Conservation (phyloP, 441 rosid species). For the Adansonia madagascariensis region DNA sequence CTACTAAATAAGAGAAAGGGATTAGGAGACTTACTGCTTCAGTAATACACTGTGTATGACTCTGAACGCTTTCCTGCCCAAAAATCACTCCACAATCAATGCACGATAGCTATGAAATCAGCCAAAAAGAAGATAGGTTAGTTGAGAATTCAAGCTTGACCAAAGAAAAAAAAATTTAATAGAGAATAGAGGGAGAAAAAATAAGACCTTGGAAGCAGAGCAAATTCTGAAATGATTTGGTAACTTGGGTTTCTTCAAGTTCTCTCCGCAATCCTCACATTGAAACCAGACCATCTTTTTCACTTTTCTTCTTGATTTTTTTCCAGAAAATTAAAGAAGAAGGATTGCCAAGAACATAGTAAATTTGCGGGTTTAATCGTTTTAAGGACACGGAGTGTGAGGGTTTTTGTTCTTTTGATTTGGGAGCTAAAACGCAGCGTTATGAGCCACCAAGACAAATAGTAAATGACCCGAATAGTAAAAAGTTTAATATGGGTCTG, state of each 20-base stretch:
- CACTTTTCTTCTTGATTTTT: background rate
- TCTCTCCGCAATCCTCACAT: constrained; percentile 94
- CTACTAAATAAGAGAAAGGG: background rate
- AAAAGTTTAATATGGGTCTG: background rate
- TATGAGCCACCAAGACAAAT: background rate
- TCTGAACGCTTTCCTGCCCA: constrained; percentile 74
- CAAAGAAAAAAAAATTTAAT: background rate
- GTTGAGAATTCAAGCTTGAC: background rate
- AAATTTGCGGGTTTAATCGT: background rate
- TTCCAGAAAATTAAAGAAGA: background rate
- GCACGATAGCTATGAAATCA: constrained; percentile 67
- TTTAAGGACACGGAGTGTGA: background rate
- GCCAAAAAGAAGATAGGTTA: background rate
- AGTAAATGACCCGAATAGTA: background rate
- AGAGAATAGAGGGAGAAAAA: background rate
- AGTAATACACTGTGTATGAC: constrained; percentile 83
- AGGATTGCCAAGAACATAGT: background rate
- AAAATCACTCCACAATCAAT: constrained; percentile 90
- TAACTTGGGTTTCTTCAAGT: constrained; percentile 90
- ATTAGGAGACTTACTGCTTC: constrained; percentile 67
- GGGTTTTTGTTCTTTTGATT: background rate
- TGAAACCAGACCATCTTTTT: constrained; percentile 93
- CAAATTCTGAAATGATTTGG: constrained; percentile 81
- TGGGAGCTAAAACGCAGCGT: background rate
- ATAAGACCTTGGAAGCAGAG: constrained; percentile 71